Percentiles rank a stretch among this genome's conserved stretches.
phyloP scores from a whole-genome alignment of 2,329 filamentous ascomycete genomes.

The Colletotrichum coccodes region DNA sequence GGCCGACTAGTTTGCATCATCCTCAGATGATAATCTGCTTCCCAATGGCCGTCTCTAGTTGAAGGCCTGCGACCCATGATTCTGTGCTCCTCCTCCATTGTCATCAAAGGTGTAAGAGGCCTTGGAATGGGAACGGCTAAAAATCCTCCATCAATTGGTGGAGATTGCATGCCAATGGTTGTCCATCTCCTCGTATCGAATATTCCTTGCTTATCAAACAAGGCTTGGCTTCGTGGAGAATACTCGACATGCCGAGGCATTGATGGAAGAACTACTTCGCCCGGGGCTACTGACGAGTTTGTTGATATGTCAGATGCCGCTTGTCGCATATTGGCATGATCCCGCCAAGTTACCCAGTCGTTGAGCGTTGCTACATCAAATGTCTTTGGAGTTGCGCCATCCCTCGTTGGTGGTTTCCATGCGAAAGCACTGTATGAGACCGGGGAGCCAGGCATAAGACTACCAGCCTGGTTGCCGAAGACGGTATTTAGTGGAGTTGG shows the following conservation, averaged over 20 bases:
- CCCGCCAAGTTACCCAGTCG: constrained; percentile 7
- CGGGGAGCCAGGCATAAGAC: background rate
- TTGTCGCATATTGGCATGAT: background rate
- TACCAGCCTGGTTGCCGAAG: background rate
- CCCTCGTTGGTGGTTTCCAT: constrained; percentile 23
- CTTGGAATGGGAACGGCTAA: background rate
- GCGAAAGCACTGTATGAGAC: background rate
- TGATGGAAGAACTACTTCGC: constrained; percentile 1
- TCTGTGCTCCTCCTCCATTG: constrained; percentile 23
- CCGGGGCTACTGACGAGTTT: background rate
- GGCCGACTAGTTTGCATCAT: background rate
- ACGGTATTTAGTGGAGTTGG: constrained; percentile 8
- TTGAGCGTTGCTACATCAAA: background rate
- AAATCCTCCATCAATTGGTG: background rate
- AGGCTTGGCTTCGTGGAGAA: background rate
- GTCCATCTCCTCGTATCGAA: constrained; percentile 21
- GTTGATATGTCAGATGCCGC: constrained; percentile 19
- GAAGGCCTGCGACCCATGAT: constrained; percentile 2
- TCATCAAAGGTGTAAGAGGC: constrained; percentile 14
- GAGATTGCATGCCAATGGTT: constrained; percentile 14
- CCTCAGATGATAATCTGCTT: background rate
- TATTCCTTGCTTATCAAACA: background rate
- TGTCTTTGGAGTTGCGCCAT: background rate
- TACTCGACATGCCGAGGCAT: background rate
- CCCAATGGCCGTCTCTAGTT: background rate